Conservation (phyloP, 345 rosid species). For the Populus nigra region DNA sequence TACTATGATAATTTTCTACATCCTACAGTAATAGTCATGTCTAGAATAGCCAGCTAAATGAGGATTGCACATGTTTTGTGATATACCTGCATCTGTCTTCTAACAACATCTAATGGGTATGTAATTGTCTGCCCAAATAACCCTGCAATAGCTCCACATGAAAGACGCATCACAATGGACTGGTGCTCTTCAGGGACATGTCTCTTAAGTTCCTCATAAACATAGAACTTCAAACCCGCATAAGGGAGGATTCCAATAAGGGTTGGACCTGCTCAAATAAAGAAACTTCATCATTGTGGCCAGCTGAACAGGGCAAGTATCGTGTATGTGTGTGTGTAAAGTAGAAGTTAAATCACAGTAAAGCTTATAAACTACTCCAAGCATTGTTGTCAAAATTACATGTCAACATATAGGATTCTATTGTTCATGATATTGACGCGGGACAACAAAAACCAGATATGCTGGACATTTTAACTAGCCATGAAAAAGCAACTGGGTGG, state of each 20-base stretch:
- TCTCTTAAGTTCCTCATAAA: constrained; percentile 86
- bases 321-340: neutral
- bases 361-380: neutral
- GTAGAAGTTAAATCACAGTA: neutral
- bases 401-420: neutral
- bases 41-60: neutral
- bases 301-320: neutral
- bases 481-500: too few relatives aligned
- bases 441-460: too few relatives aligned
- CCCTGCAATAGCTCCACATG: constrained; percentile 97
- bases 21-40: neutral
- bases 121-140: constrained; percentile 91
- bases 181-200: constrained; percentile 79
- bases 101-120: constrained; percentile 92
- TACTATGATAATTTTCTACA: neutral
- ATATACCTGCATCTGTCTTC: constrained; percentile 98
- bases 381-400: neutral
- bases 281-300: constrained; percentile 12
- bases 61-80: neutral
- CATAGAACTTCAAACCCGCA: constrained; percentile 89
- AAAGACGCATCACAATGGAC: constrained; percentile 76
- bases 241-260: constrained; percentile 89
- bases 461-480: too few relatives aligned
- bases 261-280: constrained; percentile 73
- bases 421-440: too few relatives aligned